Evolutionary conservation across 345 rosid genomes (phyloP), one percentile per base, ranked within the genome.

Genomic region (Anacardium occidentale): DNA sequence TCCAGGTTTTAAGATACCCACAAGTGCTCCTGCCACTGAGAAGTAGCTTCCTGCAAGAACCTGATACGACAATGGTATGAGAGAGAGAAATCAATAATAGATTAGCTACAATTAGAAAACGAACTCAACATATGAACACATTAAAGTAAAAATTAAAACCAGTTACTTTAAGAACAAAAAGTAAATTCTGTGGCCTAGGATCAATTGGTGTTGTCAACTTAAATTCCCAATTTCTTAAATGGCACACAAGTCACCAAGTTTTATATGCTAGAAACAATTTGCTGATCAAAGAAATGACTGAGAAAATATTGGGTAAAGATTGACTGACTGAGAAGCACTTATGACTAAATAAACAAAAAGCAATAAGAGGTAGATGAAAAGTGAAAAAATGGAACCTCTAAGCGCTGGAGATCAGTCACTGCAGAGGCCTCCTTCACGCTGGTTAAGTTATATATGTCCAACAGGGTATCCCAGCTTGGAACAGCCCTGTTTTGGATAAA

Each of bases 31-130:
- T 34, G 98, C 97, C 69, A 94, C 97, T 70, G 87, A 80, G 71
- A 92, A 94, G 81, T 94, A 90, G 82, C 98, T 94, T 80, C 98
- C 94, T 0, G 95, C 95, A 59, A 92, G 97, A 78, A 94, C 93
- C 98, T 94, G 90, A 64, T 13, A 59, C 29, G 77, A 70, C 34
- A 60, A 59, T n/a, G 67, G 47, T 8, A 34, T 6, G 10, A 29
- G 50, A 10, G 42, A 62, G 42, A 62, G 20, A 69, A 64, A 51
- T 17, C 32, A 65, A 21, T 4, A 11, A 50, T 57, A 29, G 32
- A 29, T 29, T 29, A 50, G 44, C 7, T 47, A 26, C 32, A 58
- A 25, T 59, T 47, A 25, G 65, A 64, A 37, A 63, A 22, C 54
- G 44, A 53, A 37, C 34, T 40, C 63, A 34, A 63, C 34, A 34